Evolutionary conservation across 2,329 filamentous ascomycete species (phyloP), one percentile per base, ranked within the genome.

Genomic region (Aspergillus tubingensis): DNA sequence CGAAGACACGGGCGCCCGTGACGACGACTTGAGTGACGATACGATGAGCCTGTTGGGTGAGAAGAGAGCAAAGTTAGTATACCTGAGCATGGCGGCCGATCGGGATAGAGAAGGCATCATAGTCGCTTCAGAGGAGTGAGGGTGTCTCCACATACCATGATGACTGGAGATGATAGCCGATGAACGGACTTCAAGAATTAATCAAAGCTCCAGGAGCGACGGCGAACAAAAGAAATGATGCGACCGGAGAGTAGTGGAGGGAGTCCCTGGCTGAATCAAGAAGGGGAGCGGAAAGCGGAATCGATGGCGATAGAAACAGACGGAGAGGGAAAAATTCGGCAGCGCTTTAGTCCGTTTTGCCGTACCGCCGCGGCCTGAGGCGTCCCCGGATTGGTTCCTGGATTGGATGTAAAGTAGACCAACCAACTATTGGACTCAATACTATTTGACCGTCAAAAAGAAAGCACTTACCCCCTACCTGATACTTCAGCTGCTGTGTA

Each of bases 1-100:
- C 92, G 76, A 99, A 87, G 69, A 98, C 95, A 71, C 95, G 91
- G 64, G 88, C 86, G 82, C 94, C 94, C 72, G 92, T 92, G 68
- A 98, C 77, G 79, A 97, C 88, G 80, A 96, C 92, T 81, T 96
- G 91, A 64, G 91, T 91, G 82, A 99, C 89, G 79, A 97, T 90
- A 73, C 92, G 91, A 83, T 98, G 92, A 76, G 94, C 94, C 94
- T 96, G 69, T 38, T 13, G 15, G 49, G 32, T 19, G 55, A 51
- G 67, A 59, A 10, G 55, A 5, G 41, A 8, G 38, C 6, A 50
- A 25, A 8, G 2, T 54, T 54, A 57, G 52, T 44, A n/a, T 30
- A 47, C 27, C 25, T 60, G 54, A 23, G 41, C 44, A 39, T 23
- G 32, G 23, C 36, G 13, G 39, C 11, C 23, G 49, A 43, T 30